Base-by-base conservation (phyloP, 441 rosid genomes). In the Populus hybrid region DNA sequence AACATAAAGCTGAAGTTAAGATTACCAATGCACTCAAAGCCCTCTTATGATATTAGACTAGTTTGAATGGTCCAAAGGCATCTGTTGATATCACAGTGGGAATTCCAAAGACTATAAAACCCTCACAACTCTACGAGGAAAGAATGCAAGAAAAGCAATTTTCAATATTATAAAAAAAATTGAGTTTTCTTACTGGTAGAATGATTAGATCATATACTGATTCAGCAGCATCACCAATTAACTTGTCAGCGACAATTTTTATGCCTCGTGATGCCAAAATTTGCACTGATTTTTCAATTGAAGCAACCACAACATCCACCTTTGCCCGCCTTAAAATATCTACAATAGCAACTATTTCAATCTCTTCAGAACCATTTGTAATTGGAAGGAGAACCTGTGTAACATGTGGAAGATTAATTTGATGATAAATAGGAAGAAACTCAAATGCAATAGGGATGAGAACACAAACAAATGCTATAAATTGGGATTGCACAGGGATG, bases 321-420 rank as follows among this genome's bases (percentile, higher is more conserved):
- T 89, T 96, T 69, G 99, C 97, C 84, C 97, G 88, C 74, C 93
- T 84, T 79, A 96, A 86, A 78, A 94, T 86, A 74, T 96, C 99
- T 69, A 85, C 84, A 36, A 89, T 85, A 63, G 88, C 85, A 77
- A 94, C 92, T 75, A 90, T 80, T 87, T 92, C 99, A 79, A 91
- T 85, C 80, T 82, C 97, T 84, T 92, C 95, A 74, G 90, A 94
- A 64, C 97, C 98, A 77, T 94, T 92, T 81, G 96, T 97, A 79
- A 89, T 87, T 23, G 97, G 96, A 80, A 96, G 78, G 42, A 94
- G 95, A 80, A 91, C 94, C 98, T 96, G 88, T 67, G 30, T n/a
- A 32, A 78, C 75, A 82, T 79, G 78, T 57, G 69, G 78, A 69
- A 24, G 40, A 40, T 75, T 64, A 64, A 23, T 64, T 64, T 19